Evolutionary conservation across 306 rosid species (phyloP).

Genomic region (Myrica gale): DNA sequence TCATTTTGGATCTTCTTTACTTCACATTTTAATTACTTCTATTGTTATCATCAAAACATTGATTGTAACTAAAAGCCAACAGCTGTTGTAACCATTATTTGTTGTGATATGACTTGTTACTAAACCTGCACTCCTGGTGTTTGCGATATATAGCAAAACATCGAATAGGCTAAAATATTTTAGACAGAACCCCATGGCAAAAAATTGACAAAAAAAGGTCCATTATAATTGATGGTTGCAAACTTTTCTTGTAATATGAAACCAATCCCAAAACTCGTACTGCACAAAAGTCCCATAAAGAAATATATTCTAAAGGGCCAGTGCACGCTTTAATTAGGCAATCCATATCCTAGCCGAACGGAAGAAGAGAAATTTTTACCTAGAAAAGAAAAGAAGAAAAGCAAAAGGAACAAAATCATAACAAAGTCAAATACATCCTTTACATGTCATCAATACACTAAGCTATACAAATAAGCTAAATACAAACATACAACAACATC

Average conservation of each 20-base stretch:
- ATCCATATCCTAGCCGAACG: conserved; percentile 43
- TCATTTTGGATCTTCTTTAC: too few relatives aligned
- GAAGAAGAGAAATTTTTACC: conserved; percentile 37
- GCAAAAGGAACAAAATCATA: too few relatives aligned
- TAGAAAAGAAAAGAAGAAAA: conserved; percentile 20
- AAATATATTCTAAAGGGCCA: conserved; percentile 54
- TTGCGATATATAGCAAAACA: neutral
- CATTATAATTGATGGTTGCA: conserved; percentile 20
- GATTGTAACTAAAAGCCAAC: too few relatives aligned
- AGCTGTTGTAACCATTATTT: too few relatives aligned
- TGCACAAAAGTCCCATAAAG: conserved; percentile 51
- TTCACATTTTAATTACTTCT: too few relatives aligned
- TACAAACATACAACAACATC: too few relatives aligned
- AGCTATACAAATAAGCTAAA: too few relatives aligned
- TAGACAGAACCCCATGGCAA: conserved; percentile 5
- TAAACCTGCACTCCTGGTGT: neutral
- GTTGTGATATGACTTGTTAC: too few relatives aligned
- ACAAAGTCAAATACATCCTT: too few relatives aligned
- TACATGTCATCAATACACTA: too few relatives aligned
- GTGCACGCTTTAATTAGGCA: conserved; percentile 49
- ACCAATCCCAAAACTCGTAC: conserved; percentile 31
- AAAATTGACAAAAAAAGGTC: conserved; percentile 29
- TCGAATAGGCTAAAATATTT: neutral
- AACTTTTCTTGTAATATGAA: conserved; percentile 27
- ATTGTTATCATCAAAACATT: too few relatives aligned